Evolutionary conservation across 441 rosid genomes (phyloP).

Genomic region (Bruguiera hainesii): DNA sequence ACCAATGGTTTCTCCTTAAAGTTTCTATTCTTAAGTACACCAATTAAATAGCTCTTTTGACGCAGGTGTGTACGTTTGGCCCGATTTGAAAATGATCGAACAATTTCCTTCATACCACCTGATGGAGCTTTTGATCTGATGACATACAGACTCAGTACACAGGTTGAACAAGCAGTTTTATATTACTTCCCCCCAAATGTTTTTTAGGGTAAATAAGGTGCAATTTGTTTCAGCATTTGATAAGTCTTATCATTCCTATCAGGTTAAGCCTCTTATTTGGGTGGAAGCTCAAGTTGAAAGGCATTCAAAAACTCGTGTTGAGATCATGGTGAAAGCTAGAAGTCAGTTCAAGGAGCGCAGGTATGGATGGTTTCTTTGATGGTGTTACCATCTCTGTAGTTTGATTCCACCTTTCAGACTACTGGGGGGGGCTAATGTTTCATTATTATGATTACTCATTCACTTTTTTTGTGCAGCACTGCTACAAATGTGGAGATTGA

Average conservation of each 20-base stretch:
- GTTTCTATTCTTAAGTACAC: background rate
- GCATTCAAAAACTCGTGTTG: slow-evolving; percentile 97
- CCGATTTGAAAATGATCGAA: slow-evolving; percentile 88
- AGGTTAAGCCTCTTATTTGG: slow-evolving; percentile 98
- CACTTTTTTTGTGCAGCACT: slow-evolving; percentile 45
- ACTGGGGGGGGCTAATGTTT: background rate
- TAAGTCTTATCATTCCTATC: slow-evolving; percentile 18
- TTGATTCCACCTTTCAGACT: background rate
- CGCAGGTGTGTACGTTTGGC: slow-evolving; percentile 91
- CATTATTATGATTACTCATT: background rate
- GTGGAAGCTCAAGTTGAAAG: slow-evolving; percentile 99
- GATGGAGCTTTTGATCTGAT: slow-evolving; percentile 97
- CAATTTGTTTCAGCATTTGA: background rate
- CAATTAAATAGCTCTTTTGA: slow-evolving; percentile 9
- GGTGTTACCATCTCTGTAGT: background rate
- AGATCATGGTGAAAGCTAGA: slow-evolving; percentile 90
- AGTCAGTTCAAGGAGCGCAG: slow-evolving; percentile 99
- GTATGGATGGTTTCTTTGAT: slow-evolving; percentile 25
- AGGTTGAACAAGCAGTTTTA: slow-evolving; percentile 41
- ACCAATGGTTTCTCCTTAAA: slow-evolving; percentile 18
- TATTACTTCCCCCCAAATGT: no score
- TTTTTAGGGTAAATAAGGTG: no score
- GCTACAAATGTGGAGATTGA: slow-evolving; percentile 97
- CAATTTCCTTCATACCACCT: slow-evolving; percentile 95
- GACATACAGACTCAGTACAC: slow-evolving; percentile 92